Evolutionary conservation across 2,329 filamentous ascomycete genomes (phyloP).

Genomic region (Aspergillus calidoustus): DNA sequence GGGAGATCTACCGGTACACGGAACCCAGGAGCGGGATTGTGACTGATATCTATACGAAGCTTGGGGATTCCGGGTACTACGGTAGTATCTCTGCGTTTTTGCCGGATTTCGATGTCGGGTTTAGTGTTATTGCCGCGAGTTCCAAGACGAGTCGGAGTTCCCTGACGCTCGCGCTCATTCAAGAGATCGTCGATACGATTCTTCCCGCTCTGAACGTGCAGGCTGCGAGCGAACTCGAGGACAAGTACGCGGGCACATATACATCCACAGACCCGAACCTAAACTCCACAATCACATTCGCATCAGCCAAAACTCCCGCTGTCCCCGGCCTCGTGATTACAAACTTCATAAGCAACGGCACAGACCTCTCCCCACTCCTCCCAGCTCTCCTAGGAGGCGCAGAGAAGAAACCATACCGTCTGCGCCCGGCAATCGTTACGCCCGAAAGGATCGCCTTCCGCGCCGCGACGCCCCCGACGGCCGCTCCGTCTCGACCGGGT

Average conservation of each 20-base stretch:
- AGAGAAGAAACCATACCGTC: conserved; percentile 11
- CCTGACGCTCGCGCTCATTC: conserved; percentile 25
- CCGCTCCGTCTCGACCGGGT: neutral
- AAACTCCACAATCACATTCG: conserved; percentile 34
- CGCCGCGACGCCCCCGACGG: conserved; percentile 17
- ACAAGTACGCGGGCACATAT: conserved; percentile 36
- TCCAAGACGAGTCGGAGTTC: conserved; percentile 1
- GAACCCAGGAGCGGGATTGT: conserved; percentile 27
- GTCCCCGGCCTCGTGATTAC: conserved; percentile 33
- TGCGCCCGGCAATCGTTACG: conserved; percentile 27
- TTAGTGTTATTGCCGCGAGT: conserved; percentile 44
- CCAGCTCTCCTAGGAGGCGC: neutral
- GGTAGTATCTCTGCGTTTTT: conserved; percentile 46
- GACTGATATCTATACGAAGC: conserved; percentile 47
- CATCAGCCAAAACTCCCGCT: neutral
- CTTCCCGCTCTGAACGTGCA: conserved; percentile 39
- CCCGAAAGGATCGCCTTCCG: conserved; percentile 26
- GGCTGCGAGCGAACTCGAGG: conserved; percentile 33
- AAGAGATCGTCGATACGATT: conserved; percentile 34
- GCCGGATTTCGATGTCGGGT: conserved; percentile 51
- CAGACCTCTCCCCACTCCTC: conserved; percentile 27
- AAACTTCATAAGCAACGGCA: conserved; percentile 37
- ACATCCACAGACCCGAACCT: conserved; percentile 24
- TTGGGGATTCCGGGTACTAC: conserved; percentile 48
- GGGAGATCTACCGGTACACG: conserved; percentile 49